Evolutionary conservation across 352 stramenopile species (phyloP).

Genomic region (Pythium coloratum): DNA sequence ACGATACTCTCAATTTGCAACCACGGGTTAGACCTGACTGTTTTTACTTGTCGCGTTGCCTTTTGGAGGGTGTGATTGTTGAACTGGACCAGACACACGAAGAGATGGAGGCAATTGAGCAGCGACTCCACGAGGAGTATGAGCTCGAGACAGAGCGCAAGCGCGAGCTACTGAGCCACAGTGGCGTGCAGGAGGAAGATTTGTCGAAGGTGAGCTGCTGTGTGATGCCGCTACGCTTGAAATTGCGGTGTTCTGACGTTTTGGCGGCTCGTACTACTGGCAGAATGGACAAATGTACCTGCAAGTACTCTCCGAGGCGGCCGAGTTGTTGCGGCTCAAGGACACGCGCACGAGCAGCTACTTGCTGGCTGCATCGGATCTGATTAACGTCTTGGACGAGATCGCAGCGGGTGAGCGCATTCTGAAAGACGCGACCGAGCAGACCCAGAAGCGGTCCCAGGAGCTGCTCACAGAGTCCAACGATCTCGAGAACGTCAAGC

Average conservation of each 20-base stretch:
- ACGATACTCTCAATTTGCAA: constrained; percentile 17
- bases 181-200: constrained; percentile 40
- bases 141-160: constrained; percentile 39
- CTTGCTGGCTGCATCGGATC: constrained; percentile 30
- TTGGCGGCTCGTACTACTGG: neutral
- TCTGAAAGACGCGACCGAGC: constrained; percentile 12
- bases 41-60: constrained; percentile 2
- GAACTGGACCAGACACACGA: constrained; percentile 13
- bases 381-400: constrained; percentile 30
- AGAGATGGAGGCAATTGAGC: constrained; percentile 25
- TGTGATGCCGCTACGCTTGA: neutral
- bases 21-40: neutral
- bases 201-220: constrained; percentile 37
- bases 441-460: constrained; percentile 20
- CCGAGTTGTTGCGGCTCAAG: constrained; percentile 40
- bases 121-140: constrained; percentile 31
- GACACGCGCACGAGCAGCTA: constrained; percentile 41
- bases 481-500: constrained; percentile 30
- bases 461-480: constrained; percentile 34
- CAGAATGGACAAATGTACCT: constrained; percentile 52
- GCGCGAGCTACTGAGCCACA: constrained; percentile 29
- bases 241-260: neutral
- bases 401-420: constrained; percentile 4
- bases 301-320: constrained; percentile 45
- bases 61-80: constrained; percentile 5